Evolutionary conservation across 192 early-diverging fungal genomes (phyloP), one percentile per base, ranked within the genome.

Genomic region (Allomyces arbusculus): DNA sequence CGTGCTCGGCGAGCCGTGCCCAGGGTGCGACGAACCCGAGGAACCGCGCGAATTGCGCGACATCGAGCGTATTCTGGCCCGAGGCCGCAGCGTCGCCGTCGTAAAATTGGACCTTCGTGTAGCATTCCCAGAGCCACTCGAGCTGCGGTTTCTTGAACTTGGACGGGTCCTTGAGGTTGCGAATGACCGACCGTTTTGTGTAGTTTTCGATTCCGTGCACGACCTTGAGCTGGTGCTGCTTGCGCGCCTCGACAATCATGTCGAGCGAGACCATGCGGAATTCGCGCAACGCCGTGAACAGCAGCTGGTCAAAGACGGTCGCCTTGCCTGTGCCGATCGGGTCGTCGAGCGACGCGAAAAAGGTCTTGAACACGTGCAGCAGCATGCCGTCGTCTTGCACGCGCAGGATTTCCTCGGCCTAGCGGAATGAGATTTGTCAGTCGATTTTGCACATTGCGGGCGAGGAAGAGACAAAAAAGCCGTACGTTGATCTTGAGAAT

Each of bases 131-230:
- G n/a, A 97, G 75, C 44, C 89, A 78, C 25, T 88, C 78, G 40
- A 95, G 79, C 69, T 97, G 84, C 61, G 91, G 88, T 70, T 91
- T 90, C 67, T 80, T 84, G 67, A 97, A 97, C 44, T 82, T 81
- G 63, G 81, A 80, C 12, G 80, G 81, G 62, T 85, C 78, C 22
- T 82, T 76, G 33, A 97, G 77, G 69, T 89, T 89, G 28, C 92
- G 83, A 64, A 95, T 78, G n/a, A 86, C 80, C 7, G 85, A 86
- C 68, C 91, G 88, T 69, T 97, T 97, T 0, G 91, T 89, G 69
- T 91, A 97, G 65, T 86, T 84, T 76, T 92, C 89, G 68, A 97
- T 84, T n/a, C 88, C 85, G 67, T 92, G 91, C 44, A 92, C 87
- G 10, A 95, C 89, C 70, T 88, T 89, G 65, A 95, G 80, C 71